A percentile compares a stretch with the other conserved stretches of the same genome.
Evolutionary conservation across 1,284 basidiomycete species (phyloP).

Genomic region (Porodaedalea pini): DNA sequence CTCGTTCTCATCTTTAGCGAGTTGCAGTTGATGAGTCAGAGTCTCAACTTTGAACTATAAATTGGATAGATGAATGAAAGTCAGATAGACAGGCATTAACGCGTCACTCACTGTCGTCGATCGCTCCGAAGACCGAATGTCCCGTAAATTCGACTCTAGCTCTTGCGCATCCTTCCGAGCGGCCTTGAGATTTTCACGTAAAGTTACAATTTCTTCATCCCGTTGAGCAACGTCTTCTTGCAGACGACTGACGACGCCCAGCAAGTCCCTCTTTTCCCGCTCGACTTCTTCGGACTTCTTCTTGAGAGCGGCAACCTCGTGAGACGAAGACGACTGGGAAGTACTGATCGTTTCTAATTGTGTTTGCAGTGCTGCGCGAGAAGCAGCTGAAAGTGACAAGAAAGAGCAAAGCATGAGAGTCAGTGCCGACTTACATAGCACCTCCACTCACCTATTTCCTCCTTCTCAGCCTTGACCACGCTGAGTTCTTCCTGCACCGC

Average conservation of each 20-base stretch:
- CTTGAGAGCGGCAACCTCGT: slow-evolving; percentile 55
- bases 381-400: slow-evolving; percentile 39
- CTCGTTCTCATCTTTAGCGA: slow-evolving; percentile 68
- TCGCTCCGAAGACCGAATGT: slow-evolving; percentile 65
- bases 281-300: slow-evolving; percentile 66
- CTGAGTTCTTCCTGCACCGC: slow-evolving; percentile 50
- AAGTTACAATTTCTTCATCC: slow-evolving; percentile 67
- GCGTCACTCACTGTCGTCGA: slow-evolving; percentile 54
- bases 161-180: slow-evolving; percentile 68
- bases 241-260: slow-evolving; percentile 68
- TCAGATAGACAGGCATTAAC: not conserved
- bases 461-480: slow-evolving; percentile 54
- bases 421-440: no score
- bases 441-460: slow-evolving; percentile 51
- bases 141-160: slow-evolving; percentile 63
- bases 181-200: slow-evolving; percentile 67
- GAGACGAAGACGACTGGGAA: slow-evolving; percentile 55
- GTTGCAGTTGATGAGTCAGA: slow-evolving; percentile 71
- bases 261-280: slow-evolving; percentile 75
- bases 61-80: slow-evolving; percentile 5
- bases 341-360: slow-evolving; percentile 50
- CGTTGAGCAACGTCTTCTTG: slow-evolving; percentile 67
- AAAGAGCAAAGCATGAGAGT: not conserved
- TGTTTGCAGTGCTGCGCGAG: slow-evolving; percentile 49
- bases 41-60: slow-evolving; percentile 78